Conservation (phyloP, 371 early-diverging fungal genomes). For the Mortierella sp. region DNA sequence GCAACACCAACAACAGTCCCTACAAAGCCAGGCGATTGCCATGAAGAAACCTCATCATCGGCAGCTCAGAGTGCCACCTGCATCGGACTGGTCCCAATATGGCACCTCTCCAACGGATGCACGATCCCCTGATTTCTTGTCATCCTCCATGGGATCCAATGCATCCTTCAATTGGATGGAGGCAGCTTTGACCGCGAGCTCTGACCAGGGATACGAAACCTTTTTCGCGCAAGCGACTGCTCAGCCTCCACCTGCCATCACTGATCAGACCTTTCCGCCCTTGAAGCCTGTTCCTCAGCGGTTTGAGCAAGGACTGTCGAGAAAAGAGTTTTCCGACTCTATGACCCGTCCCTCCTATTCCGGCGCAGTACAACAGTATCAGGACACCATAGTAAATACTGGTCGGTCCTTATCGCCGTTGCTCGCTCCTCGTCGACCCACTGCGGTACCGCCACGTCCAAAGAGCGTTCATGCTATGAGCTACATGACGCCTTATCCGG, state of each 20-base stretch:
- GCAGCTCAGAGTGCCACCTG: slow-evolving; percentile 11
- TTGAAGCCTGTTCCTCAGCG: neutral
- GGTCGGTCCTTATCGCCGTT: neutral
- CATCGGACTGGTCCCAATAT: slow-evolving; percentile 3
- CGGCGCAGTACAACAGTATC: neutral
- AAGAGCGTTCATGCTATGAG: slow-evolving; percentile 7
- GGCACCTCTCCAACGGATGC: neutral
- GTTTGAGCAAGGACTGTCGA: neutral
- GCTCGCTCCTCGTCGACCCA: neutral
- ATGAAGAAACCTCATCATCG: slow-evolving; percentile 15
- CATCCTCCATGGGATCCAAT: slow-evolving; percentile 2
- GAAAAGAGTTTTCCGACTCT: neutral
- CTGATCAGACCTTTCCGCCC: slow-evolving; percentile 7
- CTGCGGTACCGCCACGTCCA: neutral
- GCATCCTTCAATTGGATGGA: neutral
- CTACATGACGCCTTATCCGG: slow-evolving; percentile 5
- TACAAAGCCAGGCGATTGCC: slow-evolving; percentile 1
- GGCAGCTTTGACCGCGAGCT: neutral
- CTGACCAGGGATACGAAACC: neutral
- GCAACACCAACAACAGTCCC: slow-evolving; percentile 8
- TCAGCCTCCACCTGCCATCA: neutral
- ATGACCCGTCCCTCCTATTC: neutral
- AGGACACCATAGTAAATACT: neutral
- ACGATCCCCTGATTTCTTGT: slow-evolving; percentile 1
- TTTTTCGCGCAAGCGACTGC: neutral